These are phyloP conservation scores for Curvularia lunata DNA, from an alignment of 2,329 filamentous ascomycete species.

Conservation along the genomic window DNA sequence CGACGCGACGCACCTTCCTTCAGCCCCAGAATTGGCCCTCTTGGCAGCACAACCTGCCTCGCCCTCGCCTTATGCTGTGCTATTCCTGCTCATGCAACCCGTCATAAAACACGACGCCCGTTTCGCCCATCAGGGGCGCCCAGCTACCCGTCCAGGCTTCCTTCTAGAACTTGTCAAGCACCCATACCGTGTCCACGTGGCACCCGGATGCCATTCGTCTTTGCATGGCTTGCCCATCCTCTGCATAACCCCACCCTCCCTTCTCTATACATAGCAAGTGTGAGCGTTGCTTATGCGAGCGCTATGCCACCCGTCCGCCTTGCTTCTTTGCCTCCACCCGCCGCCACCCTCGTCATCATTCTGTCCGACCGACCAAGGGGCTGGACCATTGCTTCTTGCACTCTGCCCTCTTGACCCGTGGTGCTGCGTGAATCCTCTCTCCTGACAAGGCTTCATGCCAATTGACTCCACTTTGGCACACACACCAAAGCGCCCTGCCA, in stretches of 20 bases:
- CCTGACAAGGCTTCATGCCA: background rate
- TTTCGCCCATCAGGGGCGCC: conserved; percentile 4
- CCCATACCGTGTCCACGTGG: background rate
- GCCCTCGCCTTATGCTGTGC: background rate
- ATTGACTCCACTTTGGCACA: background rate
- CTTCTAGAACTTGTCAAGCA: background rate
- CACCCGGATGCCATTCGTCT: background rate
- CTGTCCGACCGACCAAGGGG: too few species aligned
- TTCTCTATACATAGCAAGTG: conserved; percentile 1
- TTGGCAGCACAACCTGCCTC: background rate
- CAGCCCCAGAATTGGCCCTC: background rate
- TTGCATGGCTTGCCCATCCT: too few species aligned
- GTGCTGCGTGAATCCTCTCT: background rate
- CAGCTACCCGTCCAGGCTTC: too few species aligned
- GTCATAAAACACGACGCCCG: background rate
- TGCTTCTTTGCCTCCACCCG: background rate
- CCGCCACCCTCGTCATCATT: conserved; percentile 1
- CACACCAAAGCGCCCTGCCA: background rate
- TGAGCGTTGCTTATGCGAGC: background rate
- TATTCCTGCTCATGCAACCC: background rate
- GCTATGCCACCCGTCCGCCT: background rate
- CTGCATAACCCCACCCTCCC: conserved; percentile 1
- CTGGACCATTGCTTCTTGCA: background rate
- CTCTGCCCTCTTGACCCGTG: background rate
- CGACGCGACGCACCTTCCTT: background rate